Base-by-base conservation (phyloP, 176 grass and related monocot species). In the Lolium rigidum region DNA sequence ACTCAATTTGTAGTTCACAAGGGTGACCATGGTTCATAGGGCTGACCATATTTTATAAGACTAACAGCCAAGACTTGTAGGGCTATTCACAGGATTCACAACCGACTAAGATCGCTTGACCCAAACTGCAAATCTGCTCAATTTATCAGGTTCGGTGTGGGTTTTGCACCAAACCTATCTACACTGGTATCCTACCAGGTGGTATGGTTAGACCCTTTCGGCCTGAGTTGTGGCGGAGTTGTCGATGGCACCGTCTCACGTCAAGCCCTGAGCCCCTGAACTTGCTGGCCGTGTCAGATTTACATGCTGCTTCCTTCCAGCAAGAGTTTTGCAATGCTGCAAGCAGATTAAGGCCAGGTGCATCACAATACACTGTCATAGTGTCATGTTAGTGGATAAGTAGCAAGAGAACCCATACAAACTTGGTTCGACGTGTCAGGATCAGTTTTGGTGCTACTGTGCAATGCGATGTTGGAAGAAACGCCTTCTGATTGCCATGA, bases 321-420 rank as follows among this genome's bases (percentile, higher is more conserved):
- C 47, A 50, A 51, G 22, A 51, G 47, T 75, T 56, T 56, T 82
- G 88, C 78, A 80, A 31, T 87, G 62, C 25, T 72, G 35, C 46
- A 15, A 58, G 16, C 47, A 69, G 62, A 55, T 81, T 26, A 68
- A 81, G 18, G 14, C 4, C 0, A 16, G 3, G 31, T 22, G 22
- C 59, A 62, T 62, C 21, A 1, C 18, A n/a, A 58, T 58, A 58
- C 10, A 70, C 65, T 14, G 4, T 49, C 64, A 22, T 24, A 55
- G 21, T 82, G 63, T 61, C 8, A 59, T 59, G 56, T 9, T 59
- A 41, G 50, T 37, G 74, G 74, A 76, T 56, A 10, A 56, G 74
- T 56, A 18, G 26, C 74, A 37, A 0, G 79, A 51, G 16, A 59
- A 37, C 37, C 78, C 60, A 80, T 80, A 58, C 39, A 50, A 66